Percentiles rank a stretch among this genome's conserved stretches.
Conservation (phyloP, 768 basidiomycete species). For the Tulasnella sp. region DNA sequence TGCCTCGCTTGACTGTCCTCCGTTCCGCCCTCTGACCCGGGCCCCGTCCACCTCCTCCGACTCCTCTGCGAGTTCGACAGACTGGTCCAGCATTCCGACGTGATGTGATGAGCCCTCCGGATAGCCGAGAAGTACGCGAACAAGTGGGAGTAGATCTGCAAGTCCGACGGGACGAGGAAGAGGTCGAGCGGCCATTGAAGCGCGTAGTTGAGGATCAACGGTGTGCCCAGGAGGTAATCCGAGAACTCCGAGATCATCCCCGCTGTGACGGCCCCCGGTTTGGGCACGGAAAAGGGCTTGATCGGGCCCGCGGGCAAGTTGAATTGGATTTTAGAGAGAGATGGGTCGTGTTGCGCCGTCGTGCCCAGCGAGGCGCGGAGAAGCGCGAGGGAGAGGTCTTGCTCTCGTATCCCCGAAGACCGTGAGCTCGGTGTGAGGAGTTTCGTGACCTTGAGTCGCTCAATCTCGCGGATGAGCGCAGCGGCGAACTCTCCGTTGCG, state of each 20-base stretch:
- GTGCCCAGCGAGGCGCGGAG: conserved; percentile 84
- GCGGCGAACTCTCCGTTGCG: conserved; percentile 82
- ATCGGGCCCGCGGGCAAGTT: conserved; percentile 70
- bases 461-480: conserved; percentile 75
- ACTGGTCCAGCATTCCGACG: conserved; percentile 74
- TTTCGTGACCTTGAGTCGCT: conserved; percentile 69
- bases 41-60: conserved; percentile 73
- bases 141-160: conserved; percentile 60
- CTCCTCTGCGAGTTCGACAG: conserved; percentile 79
- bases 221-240: conserved; percentile 69
- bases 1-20: conserved; percentile 40
- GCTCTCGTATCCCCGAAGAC: conserved; percentile 52
- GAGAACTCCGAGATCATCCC: conserved; percentile 40
- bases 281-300: conserved; percentile 57
- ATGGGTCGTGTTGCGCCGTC: conserved; percentile 75
- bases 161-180: conserved; percentile 66
- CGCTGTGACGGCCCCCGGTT: conserved; percentile 29
- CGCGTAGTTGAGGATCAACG: conserved; percentile 53
- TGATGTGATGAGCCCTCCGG: conserved; percentile 68
- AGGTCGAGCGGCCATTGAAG: conserved; percentile 84
- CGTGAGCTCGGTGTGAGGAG: conserved; percentile 51
- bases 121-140: conserved; percentile 77
- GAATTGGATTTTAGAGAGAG: conserved; percentile 60
- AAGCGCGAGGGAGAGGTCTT: conserved; percentile 77
- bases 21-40: conserved; percentile 69